Base-by-base conservation (phyloP, 139 green algal genomes). In the Eudorina sp. region DNA sequence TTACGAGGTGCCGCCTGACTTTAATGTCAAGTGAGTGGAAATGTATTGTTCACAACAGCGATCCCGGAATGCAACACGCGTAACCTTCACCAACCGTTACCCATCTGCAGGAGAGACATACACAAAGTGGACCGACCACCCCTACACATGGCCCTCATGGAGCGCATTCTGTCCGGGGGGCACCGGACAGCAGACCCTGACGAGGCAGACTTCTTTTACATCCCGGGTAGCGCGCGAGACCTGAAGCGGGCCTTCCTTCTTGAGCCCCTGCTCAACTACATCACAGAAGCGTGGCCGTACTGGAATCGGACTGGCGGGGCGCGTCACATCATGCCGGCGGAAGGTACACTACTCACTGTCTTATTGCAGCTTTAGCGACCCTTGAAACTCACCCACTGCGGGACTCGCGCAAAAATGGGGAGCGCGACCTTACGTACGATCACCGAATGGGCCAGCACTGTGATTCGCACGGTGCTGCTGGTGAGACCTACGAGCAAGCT, bases 1-100 rank as follows among this genome's bases (percentile, higher is more conserved):
- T 0, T 93, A 93, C 25, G 90, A 93, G 58, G 41, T 93, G 46
- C 90, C 90, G 0, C 90, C 90, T 41, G 90, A 93, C 48, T 93
- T 87, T 69, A 76, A 93, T 43, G 86, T 93, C 25, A 93, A 93
- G 90, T 91, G 51, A 88, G 90, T 53, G 5, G 40, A 36, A 3
- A 9, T 53, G 13, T 34, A n/a, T 58, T 58, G 51, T 16, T 58
- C 13, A 25, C 16, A 58, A 58, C 51, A 58, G 16, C 51, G 51
- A 25, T 58, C 13, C 16, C 6, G 58, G 58, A n/a, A n/a, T n/a
- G n/a, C n/a, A n/a, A n/a, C n/a, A n/a, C n/a, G n/a, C n/a, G n/a
- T n/a, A n/a, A n/a, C n/a, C n/a, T n/a, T n/a, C n/a, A n/a, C n/a
- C n/a, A n/a, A n/a, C n/a, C n/a, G n/a, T 68, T 68, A 6, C 18